phyloP scores from a whole-genome alignment of 805 yeast species.

The Tetrapisispora pingtungensis region DNA sequence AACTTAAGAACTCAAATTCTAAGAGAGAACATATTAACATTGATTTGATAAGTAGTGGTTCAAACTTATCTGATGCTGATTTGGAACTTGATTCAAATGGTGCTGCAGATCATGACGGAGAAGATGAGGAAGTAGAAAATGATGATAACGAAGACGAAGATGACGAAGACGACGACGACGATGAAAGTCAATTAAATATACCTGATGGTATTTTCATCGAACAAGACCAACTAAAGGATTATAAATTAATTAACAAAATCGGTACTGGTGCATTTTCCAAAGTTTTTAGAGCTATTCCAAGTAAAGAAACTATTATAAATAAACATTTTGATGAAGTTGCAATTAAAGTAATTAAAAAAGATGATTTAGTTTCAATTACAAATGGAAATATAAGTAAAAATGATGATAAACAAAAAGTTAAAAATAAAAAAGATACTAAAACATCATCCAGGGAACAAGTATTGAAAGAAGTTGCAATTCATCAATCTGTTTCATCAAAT shows the following conservation, averaged over 20 bases:
- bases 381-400: slow-evolving; percentile 7
- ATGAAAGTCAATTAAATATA: slow-evolving; percentile 1
- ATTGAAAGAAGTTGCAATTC: slow-evolving; percentile 67
- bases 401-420: slow-evolving; percentile 1
- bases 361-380: slow-evolving; percentile 48
- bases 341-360: slow-evolving; percentile 54
- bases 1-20: neutral
- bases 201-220: slow-evolving; percentile 18
- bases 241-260: slow-evolving; percentile 37
- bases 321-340: slow-evolving; percentile 32
- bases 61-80: neutral
- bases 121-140: neutral
- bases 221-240: slow-evolving; percentile 30
- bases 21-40: slow-evolving; percentile 1
- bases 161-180: neutral
- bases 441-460: slow-evolving; percentile 43
- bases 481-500: slow-evolving; percentile 45
- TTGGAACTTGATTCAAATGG: neutral
- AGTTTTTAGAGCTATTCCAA: slow-evolving; percentile 53
- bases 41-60: neutral
- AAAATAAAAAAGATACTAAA: slow-evolving; percentile 9
- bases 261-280: slow-evolving; percentile 80
- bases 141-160: neutral
- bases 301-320: slow-evolving; percentile 7
- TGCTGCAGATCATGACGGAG: neutral